Base-by-base conservation (phyloP, 257 asterid genomes). In the Knoxia roxburghii region DNA sequence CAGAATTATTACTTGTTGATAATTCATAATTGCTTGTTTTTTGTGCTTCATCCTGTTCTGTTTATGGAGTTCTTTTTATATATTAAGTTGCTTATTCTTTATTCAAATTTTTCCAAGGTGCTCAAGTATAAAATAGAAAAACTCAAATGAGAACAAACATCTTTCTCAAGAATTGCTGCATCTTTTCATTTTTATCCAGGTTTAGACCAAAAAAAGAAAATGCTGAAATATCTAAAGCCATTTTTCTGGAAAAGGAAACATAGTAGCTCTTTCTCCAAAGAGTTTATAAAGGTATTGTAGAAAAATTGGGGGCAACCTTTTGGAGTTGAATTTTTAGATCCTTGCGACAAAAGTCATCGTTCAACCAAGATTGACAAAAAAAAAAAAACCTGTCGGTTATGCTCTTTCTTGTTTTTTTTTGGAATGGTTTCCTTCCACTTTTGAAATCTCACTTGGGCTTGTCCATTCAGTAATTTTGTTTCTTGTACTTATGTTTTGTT, bases 381-480 rank as follows among this genome's bases (percentile, higher is more conserved):
- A 63, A 30, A 15, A 3, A 5, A 37, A 9, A 17, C 57, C 12
- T 20, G 18, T 12, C 7, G 1, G 8, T 21, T 20, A 46, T 64
- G 46, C 29, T 59, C 46, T 18, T 33, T 33, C 26, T 7, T 18
- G 52, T 4, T 64, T 30, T 48, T n/a, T n/a, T n/a, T n/a, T n/a
- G n/a, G n/a, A 20, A 20, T 8, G 58, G 12, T 0, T 61, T 23
- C 11, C 24, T 62, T n/a, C 43, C n/a, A 6, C 49, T 14, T 12
- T 27, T 23, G 33, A 20, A 18, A 20, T n/a, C 39, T n/a, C 2
- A 2, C 18, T 0, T 6, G 39, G 26, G 21, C n/a, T 24, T 20
- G 40, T 15, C 20, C 23, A 52, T 70, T 46, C 51, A 49, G 48
- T 58, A 68, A 7, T 63, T 62, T 59, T 46, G 20, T 29, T 54